Conservation (phyloP, 2,329 filamentous ascomycete species). For the Scleromitrula shiraiana region DNA sequence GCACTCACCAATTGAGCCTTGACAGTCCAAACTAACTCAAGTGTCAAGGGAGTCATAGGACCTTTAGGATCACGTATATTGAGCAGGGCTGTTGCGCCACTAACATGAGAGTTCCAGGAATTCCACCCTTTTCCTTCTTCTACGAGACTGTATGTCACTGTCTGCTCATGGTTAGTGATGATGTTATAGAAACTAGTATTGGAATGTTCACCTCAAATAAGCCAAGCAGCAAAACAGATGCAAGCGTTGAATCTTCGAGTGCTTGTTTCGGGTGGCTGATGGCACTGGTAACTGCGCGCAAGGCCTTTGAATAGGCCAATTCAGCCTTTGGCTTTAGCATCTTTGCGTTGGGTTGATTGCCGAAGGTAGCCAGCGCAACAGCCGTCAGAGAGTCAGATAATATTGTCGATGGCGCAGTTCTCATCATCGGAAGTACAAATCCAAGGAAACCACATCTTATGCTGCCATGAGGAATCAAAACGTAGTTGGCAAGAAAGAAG, state of each 20-base stretch:
- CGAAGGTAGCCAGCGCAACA: conserved; percentile 5
- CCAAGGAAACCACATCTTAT: conserved; percentile 4
- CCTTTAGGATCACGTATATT: conserved; percentile 5
- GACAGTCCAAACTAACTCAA: conserved; percentile 3
- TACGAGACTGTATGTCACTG: conserved; percentile 1
- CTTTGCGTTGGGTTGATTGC: conserved; percentile 7
- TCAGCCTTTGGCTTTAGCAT: conserved; percentile 7
- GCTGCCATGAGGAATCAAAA: conserved; percentile 2
- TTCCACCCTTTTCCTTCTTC: conserved; percentile 5
- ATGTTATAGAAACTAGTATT: not conserved
- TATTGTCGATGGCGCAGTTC: not conserved
- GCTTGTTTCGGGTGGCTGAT: conserved; percentile 3
- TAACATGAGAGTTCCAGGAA: conserved; percentile 8
- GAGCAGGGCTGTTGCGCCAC: not conserved
- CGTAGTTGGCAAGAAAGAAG: conserved; percentile 9
- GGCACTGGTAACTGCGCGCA: conserved; percentile 1
- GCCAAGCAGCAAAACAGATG: conserved; percentile 5
- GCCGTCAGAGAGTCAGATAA: conserved; percentile 1
- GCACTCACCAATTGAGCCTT: conserved; percentile 1
- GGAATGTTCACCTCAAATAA: conserved; percentile 1
- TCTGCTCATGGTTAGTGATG: not conserved
- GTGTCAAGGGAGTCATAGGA: conserved; percentile 2
- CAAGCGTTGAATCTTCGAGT: conserved; percentile 3
- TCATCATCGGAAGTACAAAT: conserved; percentile 7
- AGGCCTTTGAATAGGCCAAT: conserved; percentile 4